Evolutionary conservation across 108 stramenopile genomes (phyloP).

Genomic region (Pseudonitzschia multiseries): DNA sequence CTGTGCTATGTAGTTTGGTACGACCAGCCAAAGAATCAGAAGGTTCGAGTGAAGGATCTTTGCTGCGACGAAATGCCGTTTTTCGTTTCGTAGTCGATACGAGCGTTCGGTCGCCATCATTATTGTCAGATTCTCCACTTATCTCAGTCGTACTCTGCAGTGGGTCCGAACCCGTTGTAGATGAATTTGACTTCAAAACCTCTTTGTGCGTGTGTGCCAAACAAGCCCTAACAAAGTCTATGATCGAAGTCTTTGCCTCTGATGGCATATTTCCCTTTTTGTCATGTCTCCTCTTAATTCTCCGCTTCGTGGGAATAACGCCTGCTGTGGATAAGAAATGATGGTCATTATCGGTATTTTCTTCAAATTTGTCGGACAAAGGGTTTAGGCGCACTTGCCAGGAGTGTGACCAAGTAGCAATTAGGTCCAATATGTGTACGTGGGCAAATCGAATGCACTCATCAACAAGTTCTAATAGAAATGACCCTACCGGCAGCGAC

Average conservation of each 20-base stretch:
- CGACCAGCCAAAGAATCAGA: constrained; percentile 4
- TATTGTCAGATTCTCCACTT: not conserved
- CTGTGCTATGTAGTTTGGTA: not conserved
- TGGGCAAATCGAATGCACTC: constrained; percentile 13
- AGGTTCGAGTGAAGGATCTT: not conserved
- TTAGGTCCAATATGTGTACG: not conserved
- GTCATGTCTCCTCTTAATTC: not conserved
- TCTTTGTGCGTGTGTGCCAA: not conserved
- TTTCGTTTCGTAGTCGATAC: not conserved
- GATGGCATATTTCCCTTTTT: not conserved
- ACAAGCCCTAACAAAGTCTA: constrained; percentile 5
- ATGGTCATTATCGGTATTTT: not conserved
- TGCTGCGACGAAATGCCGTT: not conserved
- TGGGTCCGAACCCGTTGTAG: not conserved
- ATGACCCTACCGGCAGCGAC: too few species aligned
- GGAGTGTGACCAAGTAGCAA: not conserved
- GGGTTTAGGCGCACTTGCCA: not conserved
- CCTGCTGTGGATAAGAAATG: not conserved
- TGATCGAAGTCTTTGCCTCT: constrained; percentile 1
- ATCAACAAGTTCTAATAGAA: constrained; percentile 1
- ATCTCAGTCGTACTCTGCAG: not conserved
- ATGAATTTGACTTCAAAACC: not conserved
- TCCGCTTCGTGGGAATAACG: not conserved
- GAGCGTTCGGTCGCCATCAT: not conserved
- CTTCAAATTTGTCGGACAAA: not conserved